Evolutionary conservation across 805 yeast species (phyloP).

Genomic region (Lachancea fermentati): DNA sequence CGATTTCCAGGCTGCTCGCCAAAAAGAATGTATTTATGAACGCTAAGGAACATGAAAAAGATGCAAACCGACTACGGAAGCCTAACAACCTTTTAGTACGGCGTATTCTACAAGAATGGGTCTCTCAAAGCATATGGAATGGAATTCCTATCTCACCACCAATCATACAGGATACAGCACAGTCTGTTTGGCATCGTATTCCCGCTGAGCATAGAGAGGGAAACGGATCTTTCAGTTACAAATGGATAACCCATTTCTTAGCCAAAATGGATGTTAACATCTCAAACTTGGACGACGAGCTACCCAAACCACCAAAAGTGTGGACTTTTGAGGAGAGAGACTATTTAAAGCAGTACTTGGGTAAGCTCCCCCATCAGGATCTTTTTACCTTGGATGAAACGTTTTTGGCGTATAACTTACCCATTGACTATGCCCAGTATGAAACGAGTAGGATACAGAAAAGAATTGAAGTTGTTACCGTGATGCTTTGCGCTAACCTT

Average conservation of each 20-base stretch:
- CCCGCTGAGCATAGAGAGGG: slow-evolving; percentile 54
- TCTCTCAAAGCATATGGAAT: slow-evolving; percentile 62
- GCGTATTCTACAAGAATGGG: slow-evolving; percentile 63
- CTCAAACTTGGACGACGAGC: slow-evolving; percentile 41
- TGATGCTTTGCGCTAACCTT: slow-evolving; percentile 56
- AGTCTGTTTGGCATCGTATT: slow-evolving; percentile 55
- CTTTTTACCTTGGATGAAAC: slow-evolving; percentile 58
- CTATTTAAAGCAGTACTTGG: slow-evolving; percentile 41
- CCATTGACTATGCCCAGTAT: slow-evolving; percentile 50
- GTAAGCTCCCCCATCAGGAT: slow-evolving; percentile 44
- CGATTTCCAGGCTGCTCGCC: slow-evolving; percentile 55
- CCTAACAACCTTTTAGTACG: slow-evolving; percentile 51
- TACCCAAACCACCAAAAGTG: slow-evolving; percentile 43
- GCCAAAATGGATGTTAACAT: slow-evolving; percentile 47
- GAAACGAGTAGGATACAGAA: slow-evolving; percentile 35
- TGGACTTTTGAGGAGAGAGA: slow-evolving; percentile 58
- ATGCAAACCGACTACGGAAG: slow-evolving; percentile 43
- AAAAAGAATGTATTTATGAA: slow-evolving; percentile 44
- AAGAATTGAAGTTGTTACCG: slow-evolving; percentile 41
- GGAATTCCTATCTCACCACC: slow-evolving; percentile 60
- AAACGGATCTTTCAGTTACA: slow-evolving; percentile 57
- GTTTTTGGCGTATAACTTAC: slow-evolving; percentile 52
- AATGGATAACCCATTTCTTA: slow-evolving; percentile 48
- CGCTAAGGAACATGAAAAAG: slow-evolving; percentile 41
- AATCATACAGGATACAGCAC: slow-evolving; percentile 56